A percentile compares a stretch with the other conserved stretches of the same genome.
Evolutionary conservation across 371 early-diverging fungal genomes (phyloP).

Genomic region (Gilbertella persicaria): DNA sequence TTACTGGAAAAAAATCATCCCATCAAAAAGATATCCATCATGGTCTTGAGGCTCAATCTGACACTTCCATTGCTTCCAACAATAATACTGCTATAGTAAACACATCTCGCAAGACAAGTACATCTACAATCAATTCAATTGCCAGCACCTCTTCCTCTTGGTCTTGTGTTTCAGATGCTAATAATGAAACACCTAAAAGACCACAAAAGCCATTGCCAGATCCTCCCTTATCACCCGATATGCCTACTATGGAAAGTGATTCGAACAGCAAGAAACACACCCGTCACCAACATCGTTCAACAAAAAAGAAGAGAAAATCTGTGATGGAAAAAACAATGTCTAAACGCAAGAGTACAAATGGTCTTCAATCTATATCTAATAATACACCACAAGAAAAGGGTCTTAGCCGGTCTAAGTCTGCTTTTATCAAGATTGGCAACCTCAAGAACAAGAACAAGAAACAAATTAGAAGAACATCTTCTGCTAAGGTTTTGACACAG

Average conservation of each 20-base stretch:
- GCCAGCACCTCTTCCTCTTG: slow-evolving; percentile 29
- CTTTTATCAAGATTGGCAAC: slow-evolving; percentile 42
- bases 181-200: slow-evolving; percentile 6
- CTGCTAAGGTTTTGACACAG: slow-evolving; percentile 15
- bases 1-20: slow-evolving; percentile 10
- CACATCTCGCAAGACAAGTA: slow-evolving; percentile 27
- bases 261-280: neutral
- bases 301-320: slow-evolving; percentile 41
- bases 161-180: slow-evolving; percentile 28
- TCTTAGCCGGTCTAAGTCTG: slow-evolving; percentile 17
- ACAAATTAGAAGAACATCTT: slow-evolving; percentile 23
- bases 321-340: slow-evolving; percentile 41
- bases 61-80: slow-evolving; percentile 6
- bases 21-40: slow-evolving; percentile 2
- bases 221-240: slow-evolving; percentile 14
- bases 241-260: neutral
- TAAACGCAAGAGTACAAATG: slow-evolving; percentile 30
- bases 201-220: slow-evolving; percentile 32
- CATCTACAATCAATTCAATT: slow-evolving; percentile 25
- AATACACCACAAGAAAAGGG: slow-evolving; percentile 4
- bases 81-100: neutral
- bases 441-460: slow-evolving; percentile 12
- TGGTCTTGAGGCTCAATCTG: slow-evolving; percentile 9
- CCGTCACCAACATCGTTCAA: slow-evolving; percentile 2
- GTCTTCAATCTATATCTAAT: slow-evolving; percentile 1